These are phyloP conservation scores for Monosporozyma unispora DNA, from an alignment of 805 yeast genomes.

Conservation along the genomic window DNA sequence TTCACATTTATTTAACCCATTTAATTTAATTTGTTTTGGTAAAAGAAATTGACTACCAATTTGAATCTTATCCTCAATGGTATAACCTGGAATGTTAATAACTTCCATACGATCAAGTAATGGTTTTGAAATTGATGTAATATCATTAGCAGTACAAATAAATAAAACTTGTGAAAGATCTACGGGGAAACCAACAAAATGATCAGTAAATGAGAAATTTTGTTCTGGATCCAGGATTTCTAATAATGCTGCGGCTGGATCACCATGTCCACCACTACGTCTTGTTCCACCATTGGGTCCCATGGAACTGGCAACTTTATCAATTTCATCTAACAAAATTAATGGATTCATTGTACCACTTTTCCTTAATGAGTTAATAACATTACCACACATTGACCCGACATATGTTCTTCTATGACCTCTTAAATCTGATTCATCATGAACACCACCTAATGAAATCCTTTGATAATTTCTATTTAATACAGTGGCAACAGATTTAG, in stretches of 20 bases:
- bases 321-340: slow-evolving; percentile 90
- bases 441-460: slow-evolving; percentile 94
- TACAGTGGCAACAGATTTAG: slow-evolving; percentile 87
- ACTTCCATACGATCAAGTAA: slow-evolving; percentile 96
- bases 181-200: slow-evolving; percentile 86
- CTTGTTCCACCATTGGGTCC: slow-evolving; percentile 23
- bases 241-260: slow-evolving; percentile 87
- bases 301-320: slow-evolving; percentile 55
- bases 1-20: slow-evolving; percentile 69
- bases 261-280: slow-evolving; percentile 59
- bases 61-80: slow-evolving; percentile 84
- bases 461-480: slow-evolving; percentile 81
- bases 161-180: slow-evolving; percentile 88
- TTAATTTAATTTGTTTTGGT: slow-evolving; percentile 72
- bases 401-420: slow-evolving; percentile 97
- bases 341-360: slow-evolving; percentile 91
- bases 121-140: slow-evolving; percentile 88
- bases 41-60: slow-evolving; percentile 81
- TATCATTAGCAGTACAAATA: slow-evolving; percentile 89
- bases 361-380: slow-evolving; percentile 82
- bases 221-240: slow-evolving; percentile 96
- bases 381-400: slow-evolving; percentile 93
- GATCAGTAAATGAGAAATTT: slow-evolving; percentile 81
- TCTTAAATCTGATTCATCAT: slow-evolving; percentile 92
- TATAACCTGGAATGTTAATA: slow-evolving; percentile 87